These are phyloP conservation scores for Penicillium arizonense DNA, from an alignment of 495 filamentous ascomycete species.

Conservation along the genomic window DNA sequence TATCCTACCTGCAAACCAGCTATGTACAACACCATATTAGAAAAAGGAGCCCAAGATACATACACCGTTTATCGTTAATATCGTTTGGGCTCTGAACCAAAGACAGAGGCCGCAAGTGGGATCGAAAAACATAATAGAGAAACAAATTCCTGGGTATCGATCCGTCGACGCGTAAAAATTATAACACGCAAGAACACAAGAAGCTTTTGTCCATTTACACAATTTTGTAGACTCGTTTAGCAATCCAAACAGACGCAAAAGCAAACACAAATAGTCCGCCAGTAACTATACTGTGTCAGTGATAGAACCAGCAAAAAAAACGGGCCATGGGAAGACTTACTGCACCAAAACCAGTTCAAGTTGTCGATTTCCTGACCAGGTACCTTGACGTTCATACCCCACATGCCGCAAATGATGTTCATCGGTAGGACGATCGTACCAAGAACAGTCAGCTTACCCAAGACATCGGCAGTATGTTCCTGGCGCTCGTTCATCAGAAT, in stretches of 20 bases:
- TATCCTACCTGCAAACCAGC: not conserved
- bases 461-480: conserved; percentile 90
- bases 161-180: not conserved
- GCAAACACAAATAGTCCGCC: conserved; percentile 75
- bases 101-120: not conserved
- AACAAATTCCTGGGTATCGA: conserved; percentile 4
- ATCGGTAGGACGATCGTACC: conserved; percentile 97
- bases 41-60: not conserved
- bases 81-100: not conserved
- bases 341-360: conserved; percentile 63
- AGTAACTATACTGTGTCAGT: conserved; percentile 53
- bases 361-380: conserved; percentile 76
- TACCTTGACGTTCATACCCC: conserved; percentile 98
- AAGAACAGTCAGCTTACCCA: conserved; percentile 92
- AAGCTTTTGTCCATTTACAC: conserved; percentile 35
- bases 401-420: conserved; percentile 98
- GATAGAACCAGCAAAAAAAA: conserved; percentile 2
- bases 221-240: conserved; percentile 74
- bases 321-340: conserved; percentile 32
- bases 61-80: conserved; percentile 3
- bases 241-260: conserved; percentile 71
- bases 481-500: conserved; percentile 97
- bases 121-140: not conserved
- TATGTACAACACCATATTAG: not conserved
- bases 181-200: not conserved